phyloP scores from a whole-genome alignment of 2,329 filamentous ascomycete species.

The Penicillium thymicola region DNA sequence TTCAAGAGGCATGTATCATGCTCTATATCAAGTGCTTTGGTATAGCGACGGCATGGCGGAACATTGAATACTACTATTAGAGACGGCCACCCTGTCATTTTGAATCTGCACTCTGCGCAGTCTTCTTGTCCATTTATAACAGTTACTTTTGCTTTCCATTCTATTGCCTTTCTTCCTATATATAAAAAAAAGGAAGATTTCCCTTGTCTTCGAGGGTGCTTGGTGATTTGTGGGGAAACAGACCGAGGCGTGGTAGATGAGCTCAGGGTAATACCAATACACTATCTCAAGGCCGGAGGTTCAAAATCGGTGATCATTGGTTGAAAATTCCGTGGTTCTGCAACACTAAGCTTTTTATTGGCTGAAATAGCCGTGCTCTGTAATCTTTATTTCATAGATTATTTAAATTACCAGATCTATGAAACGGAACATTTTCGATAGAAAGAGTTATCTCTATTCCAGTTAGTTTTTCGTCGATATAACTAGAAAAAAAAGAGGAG shows the following conservation, averaged over 20 bases:
- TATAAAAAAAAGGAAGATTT: neutral
- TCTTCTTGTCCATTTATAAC: neutral
- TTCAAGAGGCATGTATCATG: too few relatives aligned
- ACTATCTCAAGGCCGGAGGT: neutral
- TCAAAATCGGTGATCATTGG: accelerated
- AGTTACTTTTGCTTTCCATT: neutral
- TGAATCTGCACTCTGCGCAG: neutral
- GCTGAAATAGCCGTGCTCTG: accelerated
- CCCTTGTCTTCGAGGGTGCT: too few relatives aligned
- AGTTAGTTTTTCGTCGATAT: neutral
- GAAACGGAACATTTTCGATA: neutral
- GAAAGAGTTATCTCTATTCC: neutral
- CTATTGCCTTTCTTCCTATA: neutral
- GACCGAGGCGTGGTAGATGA: neutral
- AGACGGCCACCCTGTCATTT: neutral
- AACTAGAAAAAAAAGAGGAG: neutral
- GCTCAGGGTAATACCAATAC: slow-evolving; percentile 4
- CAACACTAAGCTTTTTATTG: neutral
- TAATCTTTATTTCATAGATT: neutral
- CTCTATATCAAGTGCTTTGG: neutral
- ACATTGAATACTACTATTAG: neutral
- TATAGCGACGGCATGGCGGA: neutral
- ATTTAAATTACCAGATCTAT: neutral
- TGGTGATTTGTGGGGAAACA: neutral
- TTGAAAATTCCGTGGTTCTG: neutral